These are phyloP conservation scores for Cladophialophora immunda DNA, from an alignment of 2,329 filamentous ascomycete genomes.

Conservation along the genomic window DNA sequence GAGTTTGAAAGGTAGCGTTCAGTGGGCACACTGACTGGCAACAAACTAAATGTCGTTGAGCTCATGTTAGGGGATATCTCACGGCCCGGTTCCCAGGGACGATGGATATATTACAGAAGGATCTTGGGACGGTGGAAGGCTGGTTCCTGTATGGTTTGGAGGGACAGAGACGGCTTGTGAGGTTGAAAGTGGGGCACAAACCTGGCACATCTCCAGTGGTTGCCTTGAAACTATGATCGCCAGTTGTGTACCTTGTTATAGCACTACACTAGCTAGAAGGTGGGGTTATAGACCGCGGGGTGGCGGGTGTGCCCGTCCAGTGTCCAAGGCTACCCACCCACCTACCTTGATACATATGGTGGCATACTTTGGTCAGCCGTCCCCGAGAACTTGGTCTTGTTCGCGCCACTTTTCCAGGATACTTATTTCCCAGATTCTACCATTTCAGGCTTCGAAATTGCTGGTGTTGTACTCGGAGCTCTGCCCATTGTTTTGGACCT, in stretches of 20 bases:
- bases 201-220: neutral
- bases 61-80: too few relatives aligned
- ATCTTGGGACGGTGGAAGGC: too few relatives aligned
- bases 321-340: neutral
- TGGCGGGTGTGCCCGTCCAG: neutral
- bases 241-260: too few relatives aligned
- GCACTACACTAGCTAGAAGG: too few relatives aligned
- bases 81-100: too few relatives aligned
- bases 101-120: too few relatives aligned
- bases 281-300: neutral
- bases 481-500: slow-evolving; percentile 41
- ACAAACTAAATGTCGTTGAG: neutral
- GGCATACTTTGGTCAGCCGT: too few relatives aligned
- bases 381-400: neutral
- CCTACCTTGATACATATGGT: too few relatives aligned
- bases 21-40: neutral
- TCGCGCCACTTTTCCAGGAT: neutral
- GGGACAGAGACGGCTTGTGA: neutral
- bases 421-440: neutral
- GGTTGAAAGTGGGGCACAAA: neutral
- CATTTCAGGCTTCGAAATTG: slow-evolving; percentile 32
- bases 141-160: neutral
- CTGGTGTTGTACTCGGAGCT: slow-evolving; percentile 37
- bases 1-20: too few relatives aligned
- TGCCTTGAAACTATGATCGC: neutral